phyloP scores from a whole-genome alignment of 768 basidiomycete genomes.

The Lentinula detonsa region DNA sequence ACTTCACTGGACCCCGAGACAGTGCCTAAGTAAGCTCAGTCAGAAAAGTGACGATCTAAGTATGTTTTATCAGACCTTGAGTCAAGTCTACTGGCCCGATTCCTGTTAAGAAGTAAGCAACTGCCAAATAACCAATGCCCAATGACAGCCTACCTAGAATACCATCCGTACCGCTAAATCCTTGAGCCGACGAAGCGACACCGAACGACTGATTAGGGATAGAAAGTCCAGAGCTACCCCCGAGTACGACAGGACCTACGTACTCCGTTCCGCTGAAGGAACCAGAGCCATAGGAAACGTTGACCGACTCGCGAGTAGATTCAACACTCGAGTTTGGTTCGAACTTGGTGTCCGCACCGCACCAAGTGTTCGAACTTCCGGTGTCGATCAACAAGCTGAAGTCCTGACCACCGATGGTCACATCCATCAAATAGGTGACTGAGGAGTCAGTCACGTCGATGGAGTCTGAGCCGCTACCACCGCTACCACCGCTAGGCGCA shows the following conservation, averaged over 20 bases:
- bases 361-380: constrained; percentile 49
- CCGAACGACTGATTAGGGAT: constrained; percentile 44
- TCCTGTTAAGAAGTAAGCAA: constrained; percentile 14
- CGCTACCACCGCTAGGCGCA: constrained; percentile 6
- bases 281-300: constrained; percentile 50
- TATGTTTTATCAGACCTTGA: constrained; percentile 10
- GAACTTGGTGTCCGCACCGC: constrained; percentile 45
- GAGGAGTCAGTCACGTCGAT: constrained; percentile 55
- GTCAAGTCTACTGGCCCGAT: constrained; percentile 50
- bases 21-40: constrained; percentile 19
- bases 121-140: neutral
- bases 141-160: constrained; percentile 35
- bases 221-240: constrained; percentile 21
- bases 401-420: constrained; percentile 36
- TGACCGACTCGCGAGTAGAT: constrained; percentile 21
- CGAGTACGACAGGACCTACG: constrained; percentile 14
- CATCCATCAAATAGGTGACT: constrained; percentile 48
- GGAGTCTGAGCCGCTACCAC: constrained; percentile 18
- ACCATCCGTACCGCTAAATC: constrained; percentile 44
- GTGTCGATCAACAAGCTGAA: constrained; percentile 1
- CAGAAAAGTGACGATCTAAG: neutral
- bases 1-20: constrained; percentile 31
- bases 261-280: constrained; percentile 48
- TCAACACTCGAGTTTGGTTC: constrained; percentile 14
- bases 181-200: constrained; percentile 34